Conservation (phyloP, 352 stramenopile genomes). For the Globisporangium splendens region DNA sequence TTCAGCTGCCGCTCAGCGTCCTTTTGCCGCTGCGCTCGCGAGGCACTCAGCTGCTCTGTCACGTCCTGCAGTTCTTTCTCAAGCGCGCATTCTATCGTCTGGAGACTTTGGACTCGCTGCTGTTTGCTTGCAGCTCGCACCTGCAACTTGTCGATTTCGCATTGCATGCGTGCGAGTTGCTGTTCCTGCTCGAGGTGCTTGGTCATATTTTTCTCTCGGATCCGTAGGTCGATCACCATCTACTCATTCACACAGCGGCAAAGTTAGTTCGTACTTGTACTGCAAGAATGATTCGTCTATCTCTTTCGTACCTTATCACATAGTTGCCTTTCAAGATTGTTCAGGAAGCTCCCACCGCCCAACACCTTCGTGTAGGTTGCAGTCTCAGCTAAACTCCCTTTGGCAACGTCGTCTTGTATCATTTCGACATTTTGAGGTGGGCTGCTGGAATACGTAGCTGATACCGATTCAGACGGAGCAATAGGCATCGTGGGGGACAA, state of each 20-base stretch:
- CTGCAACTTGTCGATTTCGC: constrained; percentile 15
- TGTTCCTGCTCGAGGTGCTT: constrained; percentile 29
- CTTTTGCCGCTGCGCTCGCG: constrained; percentile 32
- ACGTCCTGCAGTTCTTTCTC: constrained; percentile 32
- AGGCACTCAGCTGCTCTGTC: constrained; percentile 18
- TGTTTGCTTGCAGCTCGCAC: constrained; percentile 17
- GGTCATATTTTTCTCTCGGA: constrained; percentile 26
- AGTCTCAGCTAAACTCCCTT: too few species aligned
- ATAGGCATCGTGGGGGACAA: constrained; percentile 3
- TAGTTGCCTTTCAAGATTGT: constrained; percentile 2
- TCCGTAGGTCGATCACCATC: constrained; percentile 36
- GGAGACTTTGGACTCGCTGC: constrained; percentile 20
- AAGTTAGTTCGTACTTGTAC: too few species aligned
- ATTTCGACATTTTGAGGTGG: neutral
- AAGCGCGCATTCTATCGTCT: constrained; percentile 23
- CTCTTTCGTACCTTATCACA: constrained; percentile 4
- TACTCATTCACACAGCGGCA: constrained; percentile 3
- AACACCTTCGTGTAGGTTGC: neutral
- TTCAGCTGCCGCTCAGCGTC: constrained; percentile 47
- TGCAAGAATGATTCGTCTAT: too few species aligned
- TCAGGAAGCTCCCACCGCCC: neutral
- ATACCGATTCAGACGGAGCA: neutral
- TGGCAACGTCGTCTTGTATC: neutral
- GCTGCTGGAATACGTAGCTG: neutral
- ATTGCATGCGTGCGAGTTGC: constrained; percentile 16